These are phyloP conservation scores for Diplodia scrobiculata DNA, from an alignment of 2,329 filamentous ascomycete species.

Conservation along the genomic window DNA sequence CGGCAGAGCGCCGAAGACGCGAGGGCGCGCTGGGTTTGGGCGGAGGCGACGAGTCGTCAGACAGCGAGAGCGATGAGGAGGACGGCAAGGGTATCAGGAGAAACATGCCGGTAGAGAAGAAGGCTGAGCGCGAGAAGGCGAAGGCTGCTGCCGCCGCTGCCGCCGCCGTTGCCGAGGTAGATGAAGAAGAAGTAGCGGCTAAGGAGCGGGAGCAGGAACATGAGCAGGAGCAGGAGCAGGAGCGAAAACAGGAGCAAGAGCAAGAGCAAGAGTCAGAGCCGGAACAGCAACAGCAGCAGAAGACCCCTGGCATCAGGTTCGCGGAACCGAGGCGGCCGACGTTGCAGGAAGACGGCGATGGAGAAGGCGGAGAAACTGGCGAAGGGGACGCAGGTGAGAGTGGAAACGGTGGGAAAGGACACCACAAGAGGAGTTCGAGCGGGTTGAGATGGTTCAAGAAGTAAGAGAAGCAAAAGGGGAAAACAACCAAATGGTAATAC, in stretches of 20 bases:
- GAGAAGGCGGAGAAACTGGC: background rate
- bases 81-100: constrained; percentile 29
- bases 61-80: constrained; percentile 58
- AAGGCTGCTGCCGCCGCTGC: background rate
- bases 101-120: constrained; percentile 11
- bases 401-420: constrained; percentile 2
- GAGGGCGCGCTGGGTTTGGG: constrained; percentile 70
- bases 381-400: background rate
- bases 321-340: constrained; percentile 26
- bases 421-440: constrained; percentile 24
- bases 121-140: background rate
- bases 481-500: background rate
- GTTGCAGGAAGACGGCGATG: constrained; percentile 7
- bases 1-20: constrained; percentile 71
- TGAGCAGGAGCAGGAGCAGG: background rate
- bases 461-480: background rate
- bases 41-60: constrained; percentile 37
- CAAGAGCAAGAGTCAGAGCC: background rate
- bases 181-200: background rate
- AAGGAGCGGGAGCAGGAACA: background rate
- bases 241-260: constrained; percentile 1
- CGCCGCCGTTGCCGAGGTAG: background rate
- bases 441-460: constrained; percentile 24
- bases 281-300: constrained; percentile 4
- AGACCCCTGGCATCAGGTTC: constrained; percentile 30